Evolutionary conservation across 164 flowering plant species (phyloP), one percentile per base, ranked within the genome.

Genomic region (Taxillus chinensis): DNA sequence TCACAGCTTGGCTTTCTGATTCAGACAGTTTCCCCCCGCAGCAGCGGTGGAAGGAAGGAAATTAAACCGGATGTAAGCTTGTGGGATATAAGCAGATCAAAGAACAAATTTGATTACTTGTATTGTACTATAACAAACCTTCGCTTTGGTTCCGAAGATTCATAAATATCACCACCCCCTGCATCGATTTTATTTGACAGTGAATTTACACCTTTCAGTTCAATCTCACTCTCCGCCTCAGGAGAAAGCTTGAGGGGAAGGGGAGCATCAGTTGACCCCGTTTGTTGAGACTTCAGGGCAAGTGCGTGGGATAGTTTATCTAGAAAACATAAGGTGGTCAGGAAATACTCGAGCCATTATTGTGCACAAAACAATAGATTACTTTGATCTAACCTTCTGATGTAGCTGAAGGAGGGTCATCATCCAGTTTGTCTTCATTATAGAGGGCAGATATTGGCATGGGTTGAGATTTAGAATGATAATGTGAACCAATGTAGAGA

Each of bases 1-100:
- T 48, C 3, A 42, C 7, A 51, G 3, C 72, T 74, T 59, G 71
- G 76, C 72, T 79, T 84, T 73, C 89, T 84, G 80, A 64, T 64
- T 12, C 49, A 17, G 9, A 54, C n/a, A 15, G 51, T 55, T 52
- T 39, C 7, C 14, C 17, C 40, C 16, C 56, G 12, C 11, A 5
- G 11, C 3, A 3, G 12, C 6, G 12, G 12, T 11, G 13, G 12
- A 48, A 48, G 9, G 4, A 48, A 14, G 13, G 12, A 48, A 14
- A 48, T 8, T 7, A 7, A 11, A 11, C 13, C 10, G 13, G 12
- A 8, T 48, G 13, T 8, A 48, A 7, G 51, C 9, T 2, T 3
- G 7, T 43, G 11, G 10, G 4, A 17, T 2, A 15, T 54, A 7
- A 15, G 38, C 14, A 5, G 11, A 51, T 43, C 38, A 5, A 39